A percentile compares a stretch with the other conserved stretches of the same genome.
Evolutionary conservation across 148 eudicot species (phyloP).

Genomic region (Rheum nobile): DNA sequence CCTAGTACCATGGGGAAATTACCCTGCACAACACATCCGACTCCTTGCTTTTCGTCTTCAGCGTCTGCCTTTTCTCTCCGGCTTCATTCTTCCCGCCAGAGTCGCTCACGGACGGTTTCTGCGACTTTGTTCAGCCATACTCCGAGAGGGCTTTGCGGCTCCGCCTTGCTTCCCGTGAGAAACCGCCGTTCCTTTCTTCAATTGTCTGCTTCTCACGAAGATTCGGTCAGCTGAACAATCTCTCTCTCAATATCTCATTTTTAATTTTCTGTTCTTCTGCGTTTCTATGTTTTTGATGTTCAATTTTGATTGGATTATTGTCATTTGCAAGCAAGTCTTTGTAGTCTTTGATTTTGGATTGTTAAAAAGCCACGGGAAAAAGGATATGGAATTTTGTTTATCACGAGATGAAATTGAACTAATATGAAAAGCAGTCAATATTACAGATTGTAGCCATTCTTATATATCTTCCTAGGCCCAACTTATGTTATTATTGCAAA

Average conservation of each 20-base stretch:
- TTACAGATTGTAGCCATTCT: too few species aligned
- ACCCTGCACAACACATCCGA: conserved; percentile 17
- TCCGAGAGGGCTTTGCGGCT: conserved; percentile 16
- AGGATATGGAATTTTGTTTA: too few species aligned
- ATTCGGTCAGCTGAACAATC: conserved; percentile 35
- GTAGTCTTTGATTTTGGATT: not conserved
- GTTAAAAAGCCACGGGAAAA: not conserved
- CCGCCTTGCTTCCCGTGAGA: conserved; percentile 13
- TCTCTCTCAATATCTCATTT: not conserved
- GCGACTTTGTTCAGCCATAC: not conserved
- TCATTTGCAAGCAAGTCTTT: not conserved
- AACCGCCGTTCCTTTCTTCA: conserved; percentile 26
- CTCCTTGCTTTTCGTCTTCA: conserved; percentile 14
- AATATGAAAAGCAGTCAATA: not conserved
- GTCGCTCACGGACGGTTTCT: not conserved
- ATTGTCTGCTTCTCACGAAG: conserved; percentile 51
- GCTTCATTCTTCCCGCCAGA: conserved; percentile 12
- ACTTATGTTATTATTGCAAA: not conserved
- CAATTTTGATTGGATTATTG: not conserved
- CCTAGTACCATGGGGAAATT: conserved; percentile 12
- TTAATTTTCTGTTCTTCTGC: not conserved
- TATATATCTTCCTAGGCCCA: not conserved
- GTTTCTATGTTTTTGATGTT: not conserved
- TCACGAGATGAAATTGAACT: not conserved
- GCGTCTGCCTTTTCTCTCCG: conserved; percentile 1